Evolutionary conservation across 352 stramenopile species (phyloP), one percentile per base, ranked within the genome.

Genomic region (Pythium aristosporum): DNA sequence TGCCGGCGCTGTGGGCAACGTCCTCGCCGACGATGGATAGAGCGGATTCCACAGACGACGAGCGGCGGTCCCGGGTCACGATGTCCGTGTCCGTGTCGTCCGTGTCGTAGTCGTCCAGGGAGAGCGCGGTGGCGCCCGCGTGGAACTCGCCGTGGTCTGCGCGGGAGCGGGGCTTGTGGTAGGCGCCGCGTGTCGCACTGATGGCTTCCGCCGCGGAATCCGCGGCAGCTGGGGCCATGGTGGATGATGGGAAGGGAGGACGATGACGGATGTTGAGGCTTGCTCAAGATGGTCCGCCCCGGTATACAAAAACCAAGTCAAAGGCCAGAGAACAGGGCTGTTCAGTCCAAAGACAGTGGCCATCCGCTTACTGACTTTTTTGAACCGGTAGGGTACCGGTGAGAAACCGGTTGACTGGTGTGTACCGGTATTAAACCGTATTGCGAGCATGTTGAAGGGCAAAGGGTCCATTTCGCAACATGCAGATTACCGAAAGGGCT

Each of bases 1-100:
- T 71, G 50, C 57, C 64, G 16, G 55, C 57, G 9, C 21, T 47
- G 44, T 65, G 64, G 16, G 57, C 51, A 23, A 71, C 20, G 44
- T 71, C 65, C 16, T 71, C 57, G 25, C 58, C 53, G 21, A 67
- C 52, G 21, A 67, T 50, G 10, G 65, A 63, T 5, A 71, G 28
- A n/a, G 65, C 65, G 36, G 65, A 71, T 36, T 71, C 65, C 25
- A 71, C 65, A 8, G 65, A 71, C 0, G 65, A 71, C 36, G 65
- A 67, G 20, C 65, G 65, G 20, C 65, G 65, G 20, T 47, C 18
- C 44, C 65, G 65, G 5, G 63, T 58, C 34, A 36, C 44, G 30
- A 23, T 11, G 15, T 41, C 37, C n/a, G n/a, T 36, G 59, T 55
- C 37, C 16, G 23, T 41, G 52, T 62, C 44, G 18, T 23, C 2